Conservation (phyloP, 1,139 yeast species). For the Sugiyamaella pinicola region DNA sequence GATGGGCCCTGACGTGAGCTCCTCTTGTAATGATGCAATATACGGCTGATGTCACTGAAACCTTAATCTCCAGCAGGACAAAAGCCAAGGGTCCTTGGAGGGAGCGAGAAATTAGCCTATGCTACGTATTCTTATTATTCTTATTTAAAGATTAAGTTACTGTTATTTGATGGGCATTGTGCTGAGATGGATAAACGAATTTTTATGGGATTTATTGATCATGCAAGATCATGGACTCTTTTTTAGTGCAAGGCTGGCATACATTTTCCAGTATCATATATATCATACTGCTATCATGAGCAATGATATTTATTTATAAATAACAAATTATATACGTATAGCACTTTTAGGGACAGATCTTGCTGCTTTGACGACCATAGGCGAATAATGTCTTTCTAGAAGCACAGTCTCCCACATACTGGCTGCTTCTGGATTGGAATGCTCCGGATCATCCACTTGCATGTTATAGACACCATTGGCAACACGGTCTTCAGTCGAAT, state of each 20-base stretch:
- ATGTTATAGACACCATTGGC: slow-evolving; percentile 73
- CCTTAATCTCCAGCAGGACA: too few relatives aligned
- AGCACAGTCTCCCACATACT: slow-evolving; percentile 85
- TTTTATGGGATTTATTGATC: too few relatives aligned
- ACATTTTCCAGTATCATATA: not conserved
- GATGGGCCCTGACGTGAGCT: slow-evolving; percentile 9
- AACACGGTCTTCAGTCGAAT: slow-evolving; percentile 84
- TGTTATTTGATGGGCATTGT: too few relatives aligned
- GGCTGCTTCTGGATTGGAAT: slow-evolving; percentile 84
- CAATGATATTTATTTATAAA: too few relatives aligned
- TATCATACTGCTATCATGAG: too few relatives aligned
- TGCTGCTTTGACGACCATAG: slow-evolving; percentile 65
- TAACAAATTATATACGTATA: not conserved
- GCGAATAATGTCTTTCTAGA: slow-evolving; percentile 79
- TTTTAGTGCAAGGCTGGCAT: too few relatives aligned
- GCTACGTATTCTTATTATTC: too few relatives aligned
- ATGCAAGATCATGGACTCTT: too few relatives aligned
- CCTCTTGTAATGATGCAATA: slow-evolving; percentile 13
- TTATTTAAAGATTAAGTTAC: too few relatives aligned
- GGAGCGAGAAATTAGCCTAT: too few relatives aligned
- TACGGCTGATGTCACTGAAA: slow-evolving; percentile 8
- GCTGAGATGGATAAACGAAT: too few relatives aligned
- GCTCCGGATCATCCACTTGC: slow-evolving; percentile 67
- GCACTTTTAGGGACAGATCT: slow-evolving; percentile 17
- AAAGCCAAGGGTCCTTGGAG: too few relatives aligned